phyloP scores from a whole-genome alignment of 148 eudicot species.

The Fagopyrum homotropicum region DNA sequence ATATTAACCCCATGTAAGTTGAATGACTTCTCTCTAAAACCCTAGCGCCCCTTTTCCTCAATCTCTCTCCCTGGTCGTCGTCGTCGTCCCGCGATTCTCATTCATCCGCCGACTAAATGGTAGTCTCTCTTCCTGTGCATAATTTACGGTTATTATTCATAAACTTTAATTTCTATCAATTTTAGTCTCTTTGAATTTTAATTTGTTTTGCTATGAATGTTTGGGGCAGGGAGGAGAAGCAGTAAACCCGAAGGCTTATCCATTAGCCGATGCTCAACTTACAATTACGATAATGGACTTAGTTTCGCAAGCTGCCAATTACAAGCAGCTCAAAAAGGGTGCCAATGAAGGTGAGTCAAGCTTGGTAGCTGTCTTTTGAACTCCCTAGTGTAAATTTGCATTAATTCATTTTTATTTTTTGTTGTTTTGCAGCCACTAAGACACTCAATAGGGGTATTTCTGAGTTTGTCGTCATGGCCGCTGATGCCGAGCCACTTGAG shows the following conservation, averaged over 20 bases:
- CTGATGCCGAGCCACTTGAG: constrained; percentile 80
- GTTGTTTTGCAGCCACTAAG: constrained; percentile 53
- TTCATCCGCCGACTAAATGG: neutral
- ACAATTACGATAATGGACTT: constrained; percentile 59
- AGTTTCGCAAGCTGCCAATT: constrained; percentile 73
- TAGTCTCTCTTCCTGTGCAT: neutral
- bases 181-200: too few relatives aligned
- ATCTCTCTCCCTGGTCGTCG: neutral
- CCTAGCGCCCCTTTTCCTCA: neutral
- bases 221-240: constrained; percentile 43
- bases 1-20: neutral
- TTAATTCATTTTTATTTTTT: neutral
- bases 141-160: neutral
- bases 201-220: neutral
- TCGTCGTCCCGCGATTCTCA: neutral
- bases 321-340: constrained; percentile 80
- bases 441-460: constrained; percentile 80
- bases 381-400: neutral
- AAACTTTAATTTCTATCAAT: too few relatives aligned
- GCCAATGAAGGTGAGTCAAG: constrained; percentile 50
- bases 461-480: constrained; percentile 81
- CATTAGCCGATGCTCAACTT: constrained; percentile 65
- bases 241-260: constrained; percentile 75
- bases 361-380: neutral
- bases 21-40: neutral